phyloP scores from a whole-genome alignment of 2,329 filamentous ascomycete species.

The Ophiostoma perfectum region DNA sequence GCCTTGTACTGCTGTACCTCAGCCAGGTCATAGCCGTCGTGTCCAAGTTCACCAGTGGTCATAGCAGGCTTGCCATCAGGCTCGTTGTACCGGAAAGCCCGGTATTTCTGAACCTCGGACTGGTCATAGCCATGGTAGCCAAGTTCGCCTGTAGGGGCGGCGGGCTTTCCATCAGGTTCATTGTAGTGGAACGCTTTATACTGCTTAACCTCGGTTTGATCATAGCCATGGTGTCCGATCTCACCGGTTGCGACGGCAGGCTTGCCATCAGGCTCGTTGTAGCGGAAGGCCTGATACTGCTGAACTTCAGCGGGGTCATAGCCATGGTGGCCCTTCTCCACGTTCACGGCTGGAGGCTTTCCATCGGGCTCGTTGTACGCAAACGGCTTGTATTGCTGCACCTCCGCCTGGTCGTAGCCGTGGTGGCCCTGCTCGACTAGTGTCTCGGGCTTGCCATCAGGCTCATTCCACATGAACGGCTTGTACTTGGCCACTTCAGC shows the following conservation, averaged over 20 bases:
- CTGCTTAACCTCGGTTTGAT: constrained; percentile 22
- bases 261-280: constrained; percentile 34
- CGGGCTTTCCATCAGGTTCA: constrained; percentile 28
- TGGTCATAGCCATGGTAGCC: constrained; percentile 22
- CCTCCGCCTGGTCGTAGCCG: constrained; percentile 23
- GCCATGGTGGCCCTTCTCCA: constrained; percentile 15
- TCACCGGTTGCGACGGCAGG: constrained; percentile 28
- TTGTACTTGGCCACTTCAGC: constrained; percentile 27
- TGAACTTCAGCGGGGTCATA: constrained; percentile 24
- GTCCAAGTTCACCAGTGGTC: constrained; percentile 28
- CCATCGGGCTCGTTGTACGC: constrained; percentile 34
- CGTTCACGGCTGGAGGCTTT: constrained; percentile 29
- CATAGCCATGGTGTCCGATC: constrained; percentile 19
- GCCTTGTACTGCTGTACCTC: constrained; percentile 28
- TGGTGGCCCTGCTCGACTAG: constrained; percentile 24
- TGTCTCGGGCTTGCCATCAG: constrained; percentile 28
- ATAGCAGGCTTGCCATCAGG: constrained; percentile 28
- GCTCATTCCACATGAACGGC: constrained; percentile 26
- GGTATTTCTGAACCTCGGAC: constrained; percentile 27
- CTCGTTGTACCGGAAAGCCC: constrained; percentile 35
- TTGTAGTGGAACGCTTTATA: constrained; percentile 28
- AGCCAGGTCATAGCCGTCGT: constrained; percentile 20
- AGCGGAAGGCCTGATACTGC: constrained; percentile 26
- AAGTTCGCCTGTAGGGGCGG: constrained; percentile 30
- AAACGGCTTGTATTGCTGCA: constrained; percentile 31